These are phyloP conservation scores for Penicillium diatomitis DNA, from an alignment of 495 filamentous ascomycete species.

Conservation along the genomic window DNA sequence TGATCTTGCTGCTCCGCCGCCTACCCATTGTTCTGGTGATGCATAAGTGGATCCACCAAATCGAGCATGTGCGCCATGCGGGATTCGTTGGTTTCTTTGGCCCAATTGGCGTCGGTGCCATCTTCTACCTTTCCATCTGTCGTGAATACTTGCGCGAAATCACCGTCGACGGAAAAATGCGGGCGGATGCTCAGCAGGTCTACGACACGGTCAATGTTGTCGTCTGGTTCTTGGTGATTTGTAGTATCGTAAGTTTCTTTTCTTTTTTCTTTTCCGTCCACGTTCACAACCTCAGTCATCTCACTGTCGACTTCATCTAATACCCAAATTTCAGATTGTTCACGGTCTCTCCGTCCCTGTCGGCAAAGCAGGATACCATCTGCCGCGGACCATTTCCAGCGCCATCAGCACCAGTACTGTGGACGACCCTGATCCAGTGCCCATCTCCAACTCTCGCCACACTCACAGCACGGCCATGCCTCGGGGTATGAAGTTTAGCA, in stretches of 20 bases:
- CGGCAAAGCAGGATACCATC: constrained; percentile 71
- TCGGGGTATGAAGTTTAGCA: constrained; percentile 3
- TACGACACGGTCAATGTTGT: constrained; percentile 59
- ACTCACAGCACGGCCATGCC: constrained; percentile 33
- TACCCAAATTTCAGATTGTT: constrained; percentile 48
- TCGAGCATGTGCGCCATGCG: constrained; percentile 63
- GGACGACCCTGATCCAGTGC: constrained; percentile 22
- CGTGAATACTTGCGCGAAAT: constrained; percentile 54
- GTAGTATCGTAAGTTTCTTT: constrained; percentile 64
- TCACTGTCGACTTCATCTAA: background rate
- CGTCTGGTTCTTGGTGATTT: constrained; percentile 79
- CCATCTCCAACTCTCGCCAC: constrained; percentile 18
- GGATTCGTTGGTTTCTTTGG: constrained; percentile 89
- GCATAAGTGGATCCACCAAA: constrained; percentile 71
- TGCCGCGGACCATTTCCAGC: constrained; percentile 67
- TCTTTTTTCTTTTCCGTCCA: background rate
- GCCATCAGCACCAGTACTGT: constrained; percentile 35
- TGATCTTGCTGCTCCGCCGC: constrained; percentile 71
- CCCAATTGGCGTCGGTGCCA: constrained; percentile 84
- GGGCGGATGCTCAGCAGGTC: constrained; percentile 57
- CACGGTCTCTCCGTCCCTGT: constrained; percentile 81
- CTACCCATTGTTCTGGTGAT: constrained; percentile 66
- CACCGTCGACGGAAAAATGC: constrained; percentile 47
- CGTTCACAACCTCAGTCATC: too few relatives aligned
- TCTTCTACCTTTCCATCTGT: constrained; percentile 81